Base-by-base conservation (phyloP, 1,284 basidiomycete genomes). In the Cryptococcus deneoformans region DNA sequence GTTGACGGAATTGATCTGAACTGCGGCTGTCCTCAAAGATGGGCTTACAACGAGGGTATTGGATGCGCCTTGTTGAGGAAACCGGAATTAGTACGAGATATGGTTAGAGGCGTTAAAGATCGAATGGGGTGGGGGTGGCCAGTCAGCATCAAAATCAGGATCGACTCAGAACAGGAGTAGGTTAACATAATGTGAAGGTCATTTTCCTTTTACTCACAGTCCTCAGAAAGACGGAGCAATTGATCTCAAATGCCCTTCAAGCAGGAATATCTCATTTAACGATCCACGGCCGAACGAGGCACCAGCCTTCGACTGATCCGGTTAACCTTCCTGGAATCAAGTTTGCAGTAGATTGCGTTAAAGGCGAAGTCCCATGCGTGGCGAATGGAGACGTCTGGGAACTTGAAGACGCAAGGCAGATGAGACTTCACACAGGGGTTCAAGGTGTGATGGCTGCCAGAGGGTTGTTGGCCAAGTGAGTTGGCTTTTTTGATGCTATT, bases 1-100 rank as follows among this genome's bases (percentile, higher is more conserved):
- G n/a, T 84, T 5, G 83, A 85, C 65, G 83, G 82, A 0, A 73
- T 85, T 20, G 84, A 85, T 67, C 69, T 85, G 39, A 85, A 85
- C 65, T 84, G 83, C 61, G 80, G 81, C 6, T 83, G 81, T 61
- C 81, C 81, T 3, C 81, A 83, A 59, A 68, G 70, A 38, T 83
- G 82, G 82, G 82, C 82, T 8, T 82, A 80, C 62, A 65, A 79
- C 53, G 83, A 84, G 71, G 80, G 81, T 5, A 81, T 86, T 37
- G 84, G 84, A 0, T 83, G 81, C 38, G 84, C 81, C 12, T 70
- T 86, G 5, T 75, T 86, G 0, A 75, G 84, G 4, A 81, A 84
- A 65, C 84, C 84, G 1, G 82, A 85, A 50, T 69, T 79, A 2
- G 83, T 85, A 2, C 70, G 79, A 3, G 83, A 85, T 59, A 81